Evolutionary conservation across 2,329 filamentous ascomycete genomes (phyloP).

Genomic region (Aspergillus pseudotamarii): DNA sequence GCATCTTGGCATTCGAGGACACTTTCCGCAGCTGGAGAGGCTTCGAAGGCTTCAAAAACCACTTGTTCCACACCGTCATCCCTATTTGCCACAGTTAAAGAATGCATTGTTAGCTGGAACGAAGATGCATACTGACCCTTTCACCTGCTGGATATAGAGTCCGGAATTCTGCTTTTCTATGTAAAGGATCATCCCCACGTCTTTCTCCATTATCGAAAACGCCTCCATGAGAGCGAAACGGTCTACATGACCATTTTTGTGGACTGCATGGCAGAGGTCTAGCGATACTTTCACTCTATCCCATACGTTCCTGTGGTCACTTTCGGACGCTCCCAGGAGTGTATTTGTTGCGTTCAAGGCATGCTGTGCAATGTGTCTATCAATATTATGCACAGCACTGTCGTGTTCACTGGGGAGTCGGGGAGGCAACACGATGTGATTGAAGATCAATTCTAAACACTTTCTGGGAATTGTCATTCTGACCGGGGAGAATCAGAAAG

Average conservation of each 20-base stretch:
- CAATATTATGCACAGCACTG: not conserved
- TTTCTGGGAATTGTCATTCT: not conserved
- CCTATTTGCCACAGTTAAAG: not conserved
- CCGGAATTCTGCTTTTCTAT: not conserved
- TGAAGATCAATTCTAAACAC: not conserved
- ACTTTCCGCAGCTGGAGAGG: not conserved
- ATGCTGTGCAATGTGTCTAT: not conserved
- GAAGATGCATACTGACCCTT: not conserved
- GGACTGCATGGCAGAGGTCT: not conserved
- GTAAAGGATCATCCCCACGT: not conserved
- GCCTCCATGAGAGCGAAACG: not conserved
- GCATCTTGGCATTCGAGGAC: not conserved
- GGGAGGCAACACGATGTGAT: not conserved
- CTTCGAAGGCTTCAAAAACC: not conserved
- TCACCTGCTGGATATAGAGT: not conserved
- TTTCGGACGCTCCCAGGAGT: not conserved
- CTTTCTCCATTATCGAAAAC: not conserved
- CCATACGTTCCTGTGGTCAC: not conserved
- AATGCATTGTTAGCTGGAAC: not conserved
- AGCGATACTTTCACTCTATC: not conserved
- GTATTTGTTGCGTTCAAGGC: not conserved
- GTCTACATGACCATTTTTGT: not conserved
- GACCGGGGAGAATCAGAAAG: not conserved
- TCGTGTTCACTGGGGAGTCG: not conserved
- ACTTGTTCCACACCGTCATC: not conserved